These are phyloP conservation scores for Fraxinus sp. DNA, from an alignment of 305 asterid genomes.

Conservation along the genomic window DNA sequence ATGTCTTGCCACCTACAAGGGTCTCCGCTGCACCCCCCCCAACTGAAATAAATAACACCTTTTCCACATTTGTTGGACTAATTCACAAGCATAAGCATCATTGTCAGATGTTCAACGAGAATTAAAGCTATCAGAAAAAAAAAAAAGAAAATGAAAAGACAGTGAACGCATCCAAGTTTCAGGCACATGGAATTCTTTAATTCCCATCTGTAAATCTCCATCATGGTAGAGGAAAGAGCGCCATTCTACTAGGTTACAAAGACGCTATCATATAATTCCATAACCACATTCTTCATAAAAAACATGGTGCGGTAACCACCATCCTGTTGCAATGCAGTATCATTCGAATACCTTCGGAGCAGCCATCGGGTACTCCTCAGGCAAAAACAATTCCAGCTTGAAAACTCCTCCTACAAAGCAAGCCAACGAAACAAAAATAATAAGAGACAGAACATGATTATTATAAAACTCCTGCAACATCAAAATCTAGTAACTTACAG, in stretches of 20 bases:
- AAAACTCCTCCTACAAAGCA: slow-evolving; percentile 81
- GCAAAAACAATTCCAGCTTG: slow-evolving; percentile 93
- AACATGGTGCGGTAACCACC: slow-evolving; percentile 1
- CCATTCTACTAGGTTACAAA: neutral
- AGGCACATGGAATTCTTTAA: neutral
- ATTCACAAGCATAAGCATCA: neutral
- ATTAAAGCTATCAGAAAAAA: neutral
- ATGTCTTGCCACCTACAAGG: neutral
- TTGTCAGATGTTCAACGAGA: neutral
- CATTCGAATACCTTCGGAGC: slow-evolving; percentile 80
- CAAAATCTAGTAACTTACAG: neutral
- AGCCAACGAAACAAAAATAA: neutral
- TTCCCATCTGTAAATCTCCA: neutral
- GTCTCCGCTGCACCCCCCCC: neutral
- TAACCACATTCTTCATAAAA: neutral
- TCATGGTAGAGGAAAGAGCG: neutral
- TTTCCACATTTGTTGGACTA: neutral
- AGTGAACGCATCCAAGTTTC: neutral
- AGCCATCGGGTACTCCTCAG: slow-evolving; percentile 99
- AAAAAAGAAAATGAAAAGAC: neutral
- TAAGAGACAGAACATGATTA: neutral
- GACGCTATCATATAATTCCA: neutral
- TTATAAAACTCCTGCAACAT: slow-evolving; percentile 56
- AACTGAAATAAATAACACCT: neutral
- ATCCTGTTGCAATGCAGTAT: slow-evolving; percentile 6